A percentile compares a stretch with the other conserved stretches of the same genome.
Evolutionary conservation across 768 basidiomycete genomes (phyloP).

Genomic region (Rhodotorula paludigena): DNA sequence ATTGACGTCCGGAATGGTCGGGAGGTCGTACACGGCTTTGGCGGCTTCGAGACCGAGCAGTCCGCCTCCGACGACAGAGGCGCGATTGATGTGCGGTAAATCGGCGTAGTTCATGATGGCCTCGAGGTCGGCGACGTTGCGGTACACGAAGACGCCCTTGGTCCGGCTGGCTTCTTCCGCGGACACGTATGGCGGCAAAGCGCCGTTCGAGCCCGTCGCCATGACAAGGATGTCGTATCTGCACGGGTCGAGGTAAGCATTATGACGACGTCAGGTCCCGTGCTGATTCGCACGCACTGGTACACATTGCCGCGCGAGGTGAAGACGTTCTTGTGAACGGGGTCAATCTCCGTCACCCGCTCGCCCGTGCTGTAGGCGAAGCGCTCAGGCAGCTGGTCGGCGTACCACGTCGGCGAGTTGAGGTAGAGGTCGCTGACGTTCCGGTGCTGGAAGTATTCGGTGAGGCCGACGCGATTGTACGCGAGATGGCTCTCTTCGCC

Average conservation of each 20-base stretch:
- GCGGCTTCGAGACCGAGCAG: constrained; percentile 66
- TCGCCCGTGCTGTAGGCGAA: constrained; percentile 57
- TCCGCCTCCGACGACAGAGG: constrained; percentile 64
- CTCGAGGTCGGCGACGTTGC: constrained; percentile 65
- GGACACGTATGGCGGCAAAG: constrained; percentile 59
- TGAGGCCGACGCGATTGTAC: constrained; percentile 44
- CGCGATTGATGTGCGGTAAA: constrained; percentile 50
- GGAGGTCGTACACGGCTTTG: constrained; percentile 63
- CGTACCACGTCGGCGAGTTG: constrained; percentile 50
- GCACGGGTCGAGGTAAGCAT: too few species aligned
- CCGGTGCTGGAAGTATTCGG: constrained; percentile 62
- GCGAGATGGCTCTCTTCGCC: constrained; percentile 54
- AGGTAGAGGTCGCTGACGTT: constrained; percentile 60
- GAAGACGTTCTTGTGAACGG: constrained; percentile 51
- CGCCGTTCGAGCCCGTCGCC: constrained; percentile 65
- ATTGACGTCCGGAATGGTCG: constrained; percentile 51
- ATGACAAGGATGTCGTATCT: constrained; percentile 62
- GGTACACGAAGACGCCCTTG: constrained; percentile 58
- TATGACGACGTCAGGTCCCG: background rate
- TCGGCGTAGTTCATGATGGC: constrained; percentile 60
- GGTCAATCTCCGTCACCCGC: constrained; percentile 43
- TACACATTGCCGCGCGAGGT: constrained; percentile 51
- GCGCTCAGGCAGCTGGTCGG: constrained; percentile 55
- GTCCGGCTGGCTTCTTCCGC: constrained; percentile 49
- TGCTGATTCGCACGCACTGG: background rate